phyloP scores from a whole-genome alignment of 305 asterid genomes.

The Striga hermonthica region DNA sequence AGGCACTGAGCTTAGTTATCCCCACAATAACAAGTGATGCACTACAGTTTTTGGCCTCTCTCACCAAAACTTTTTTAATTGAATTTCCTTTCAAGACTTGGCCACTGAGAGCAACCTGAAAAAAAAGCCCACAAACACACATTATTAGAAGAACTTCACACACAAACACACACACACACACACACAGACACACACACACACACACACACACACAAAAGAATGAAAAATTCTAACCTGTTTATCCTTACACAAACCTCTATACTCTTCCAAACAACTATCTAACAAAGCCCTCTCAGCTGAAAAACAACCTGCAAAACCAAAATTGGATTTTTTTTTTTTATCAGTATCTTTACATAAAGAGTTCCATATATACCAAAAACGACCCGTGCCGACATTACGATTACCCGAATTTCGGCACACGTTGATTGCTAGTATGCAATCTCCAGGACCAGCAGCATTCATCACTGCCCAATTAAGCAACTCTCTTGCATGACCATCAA shows the following conservation, averaged over 20 bases:
- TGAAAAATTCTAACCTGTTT: constrained; percentile 69
- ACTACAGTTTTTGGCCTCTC: constrained; percentile 57
- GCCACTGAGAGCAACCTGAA: constrained; percentile 63
- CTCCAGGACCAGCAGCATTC: no score
- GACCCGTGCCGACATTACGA: not conserved
- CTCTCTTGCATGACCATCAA: constrained; percentile 52
- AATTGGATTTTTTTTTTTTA: not conserved
- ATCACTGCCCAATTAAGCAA: constrained; percentile 67
- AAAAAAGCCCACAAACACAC: constrained; percentile 20
- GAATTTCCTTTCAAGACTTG: constrained; percentile 66
- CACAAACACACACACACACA: no score
- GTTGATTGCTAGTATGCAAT: no score
- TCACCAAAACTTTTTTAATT: constrained; percentile 60
- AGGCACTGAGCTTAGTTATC: constrained; percentile 48
- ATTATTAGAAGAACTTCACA: not conserved
- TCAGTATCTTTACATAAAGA: no score
- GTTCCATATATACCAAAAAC: no score
- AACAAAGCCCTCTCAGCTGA: constrained; percentile 45
- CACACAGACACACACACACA: no score
- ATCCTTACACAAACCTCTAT: constrained; percentile 54
- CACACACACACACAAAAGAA: not conserved
- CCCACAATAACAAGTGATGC: constrained; percentile 77
- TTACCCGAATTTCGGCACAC: constrained; percentile 54
- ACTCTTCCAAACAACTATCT: constrained; percentile 67
- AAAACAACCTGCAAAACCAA: constrained; percentile 48